phyloP scores from a whole-genome alignment of 768 basidiomycete genomes.

The Mycena haematopus region DNA sequence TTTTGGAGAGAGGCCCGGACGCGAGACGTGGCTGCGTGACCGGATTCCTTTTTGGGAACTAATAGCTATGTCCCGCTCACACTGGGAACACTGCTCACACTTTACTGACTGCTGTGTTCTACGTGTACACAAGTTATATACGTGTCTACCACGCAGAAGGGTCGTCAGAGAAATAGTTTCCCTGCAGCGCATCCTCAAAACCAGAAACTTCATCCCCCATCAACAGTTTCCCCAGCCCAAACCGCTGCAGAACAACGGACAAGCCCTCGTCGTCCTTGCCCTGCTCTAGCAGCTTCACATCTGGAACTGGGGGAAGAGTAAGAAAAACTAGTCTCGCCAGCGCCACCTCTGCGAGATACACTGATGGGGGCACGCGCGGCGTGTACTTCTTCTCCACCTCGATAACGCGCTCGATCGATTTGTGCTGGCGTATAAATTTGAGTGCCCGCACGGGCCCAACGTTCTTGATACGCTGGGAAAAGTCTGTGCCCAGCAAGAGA shows the following conservation, averaged over 20 bases:
- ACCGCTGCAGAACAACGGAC: conserved; percentile 53
- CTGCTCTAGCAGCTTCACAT: conserved; percentile 42
- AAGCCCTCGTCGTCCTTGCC: conserved; percentile 51
- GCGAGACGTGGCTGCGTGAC: conserved; percentile 23
- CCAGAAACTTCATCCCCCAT: conserved; percentile 49
- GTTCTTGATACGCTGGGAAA: conserved; percentile 82
- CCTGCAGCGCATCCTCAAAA: conserved; percentile 52
- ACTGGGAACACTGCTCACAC: too few relatives aligned
- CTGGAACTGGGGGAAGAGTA: conserved; percentile 71
- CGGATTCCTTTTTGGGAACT: background rate
- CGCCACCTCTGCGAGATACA: conserved; percentile 70
- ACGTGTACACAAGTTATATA: background rate
- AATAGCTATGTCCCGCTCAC: too few relatives aligned
- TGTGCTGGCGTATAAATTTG: conserved; percentile 73
- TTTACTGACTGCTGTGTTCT: background rate
- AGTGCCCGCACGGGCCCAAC: conserved; percentile 82
- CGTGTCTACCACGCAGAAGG: conserved; percentile 44
- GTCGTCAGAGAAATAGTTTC: conserved; percentile 73
- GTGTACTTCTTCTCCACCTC: conserved; percentile 56
- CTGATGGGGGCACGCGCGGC: conserved; percentile 50
- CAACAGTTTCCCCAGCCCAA: conserved; percentile 51
- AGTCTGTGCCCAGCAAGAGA: conserved; percentile 89
- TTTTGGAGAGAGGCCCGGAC: conserved; percentile 5
- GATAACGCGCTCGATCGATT: conserved; percentile 75
- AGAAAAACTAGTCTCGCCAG: conserved; percentile 69